Evolutionary conservation across 768 basidiomycete genomes (phyloP).

Genomic region (Trametes meyenii): DNA sequence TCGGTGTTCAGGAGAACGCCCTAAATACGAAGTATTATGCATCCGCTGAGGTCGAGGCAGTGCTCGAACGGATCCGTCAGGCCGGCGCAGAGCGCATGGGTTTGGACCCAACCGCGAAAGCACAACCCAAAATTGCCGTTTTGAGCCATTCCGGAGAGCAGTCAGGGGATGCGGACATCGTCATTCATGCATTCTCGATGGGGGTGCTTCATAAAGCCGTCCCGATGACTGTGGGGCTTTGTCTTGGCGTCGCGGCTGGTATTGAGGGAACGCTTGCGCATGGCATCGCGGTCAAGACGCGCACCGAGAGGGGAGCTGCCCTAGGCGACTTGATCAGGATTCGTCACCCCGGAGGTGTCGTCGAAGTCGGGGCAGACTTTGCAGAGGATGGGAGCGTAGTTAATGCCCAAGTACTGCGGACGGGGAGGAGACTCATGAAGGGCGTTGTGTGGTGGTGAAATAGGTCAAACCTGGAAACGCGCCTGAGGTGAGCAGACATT

Average conservation of each 20-base stretch:
- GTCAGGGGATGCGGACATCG: constrained; percentile 45
- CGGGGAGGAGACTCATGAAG: constrained; percentile 71
- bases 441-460: constrained; percentile 66
- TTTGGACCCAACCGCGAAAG: constrained; percentile 61
- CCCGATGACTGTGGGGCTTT: constrained; percentile 73
- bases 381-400: constrained; percentile 46
- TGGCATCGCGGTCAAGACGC: constrained; percentile 41
- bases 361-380: constrained; percentile 67
- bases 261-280: constrained; percentile 57
- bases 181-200: constrained; percentile 68
- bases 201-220: constrained; percentile 71
- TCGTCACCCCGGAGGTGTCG: constrained; percentile 65
- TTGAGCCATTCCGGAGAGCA: constrained; percentile 41
- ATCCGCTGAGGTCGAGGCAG: constrained; percentile 22
- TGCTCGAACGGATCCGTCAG: constrained; percentile 58
- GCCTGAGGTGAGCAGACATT: neutral
- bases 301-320: constrained; percentile 2
- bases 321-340: constrained; percentile 45
- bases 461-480: neutral
- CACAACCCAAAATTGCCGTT: constrained; percentile 73
- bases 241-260: constrained; percentile 65
- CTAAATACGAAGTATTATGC: constrained; percentile 16
- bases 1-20: constrained; percentile 35
- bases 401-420: constrained; percentile 67
- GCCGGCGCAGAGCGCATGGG: constrained; percentile 63